Evolutionary conservation across 257 asterid species (phyloP).

Genomic region (Marsdenia floribunda): DNA sequence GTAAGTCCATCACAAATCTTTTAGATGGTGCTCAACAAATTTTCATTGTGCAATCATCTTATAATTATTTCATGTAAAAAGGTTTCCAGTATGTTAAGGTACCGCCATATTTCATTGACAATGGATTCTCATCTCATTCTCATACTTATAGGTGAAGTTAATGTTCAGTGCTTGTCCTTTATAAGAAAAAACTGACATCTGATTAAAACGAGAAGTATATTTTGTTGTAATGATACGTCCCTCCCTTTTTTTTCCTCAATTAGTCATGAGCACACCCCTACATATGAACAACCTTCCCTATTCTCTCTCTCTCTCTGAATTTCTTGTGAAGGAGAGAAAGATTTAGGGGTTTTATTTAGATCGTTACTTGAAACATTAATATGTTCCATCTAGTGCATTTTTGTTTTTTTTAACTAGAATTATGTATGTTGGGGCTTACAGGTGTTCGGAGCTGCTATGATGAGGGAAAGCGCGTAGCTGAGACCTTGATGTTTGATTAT

Average conservation of each 20-base stretch:
- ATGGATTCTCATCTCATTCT: background rate
- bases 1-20: constrained; percentile 28
- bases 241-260: background rate
- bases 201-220: background rate
- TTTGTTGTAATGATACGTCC: background rate
- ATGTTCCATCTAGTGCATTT: background rate
- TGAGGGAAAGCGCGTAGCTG: constrained; percentile 96
- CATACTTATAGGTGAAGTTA: background rate
- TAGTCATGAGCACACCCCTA: background rate
- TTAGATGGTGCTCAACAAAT: background rate
- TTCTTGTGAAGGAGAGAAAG: background rate
- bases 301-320: too few relatives aligned
- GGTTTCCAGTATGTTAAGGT: background rate
- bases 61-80: background rate
- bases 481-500: constrained; percentile 93
- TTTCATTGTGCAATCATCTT: background rate
- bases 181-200: background rate
- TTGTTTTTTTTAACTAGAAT: background rate
- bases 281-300: background rate
- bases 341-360: background rate
- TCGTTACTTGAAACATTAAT: background rate
- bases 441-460: constrained; percentile 96
- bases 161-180: background rate
- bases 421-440: constrained; percentile 20
- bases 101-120: background rate